Base-by-base conservation (phyloP, 169 alveolate genomes). In the Besnoitia besnoiti region DNA sequence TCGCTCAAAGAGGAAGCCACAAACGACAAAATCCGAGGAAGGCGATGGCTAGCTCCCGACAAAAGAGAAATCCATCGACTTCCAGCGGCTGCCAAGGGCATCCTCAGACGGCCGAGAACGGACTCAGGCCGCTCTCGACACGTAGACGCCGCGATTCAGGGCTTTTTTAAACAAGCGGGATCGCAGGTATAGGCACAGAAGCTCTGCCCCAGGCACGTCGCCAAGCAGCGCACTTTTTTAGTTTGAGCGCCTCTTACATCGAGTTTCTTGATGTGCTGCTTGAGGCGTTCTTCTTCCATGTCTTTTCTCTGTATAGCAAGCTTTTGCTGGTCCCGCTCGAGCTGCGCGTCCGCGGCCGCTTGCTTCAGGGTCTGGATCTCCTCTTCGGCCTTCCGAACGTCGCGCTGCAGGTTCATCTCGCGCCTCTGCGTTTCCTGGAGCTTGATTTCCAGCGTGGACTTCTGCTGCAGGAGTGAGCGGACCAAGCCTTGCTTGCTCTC, bases 381-480 rank as follows among this genome's bases (percentile, higher is more conserved):
- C 12, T 67, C 80, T 35, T 67, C 80, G 10, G 44, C 47, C 44
- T n/a, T 1, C 2, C 44, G 2, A 7, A 33, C 47, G 46, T 67
- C 47, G 10, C 19, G 14, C 80, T 67, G 80, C 80, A 33, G 80
- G 10, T n/a, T 35, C 24, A 67, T 2, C 39, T 35, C 44, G 8
- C 44, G 80, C 2, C 80, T 1, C 80, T 67, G 80, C 80, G 42
- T 0, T 42, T 67, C 47, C 80, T 67, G 80, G 21, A 67, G 80
- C 80, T 67, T 67, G 24, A 30, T 42, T 16, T 67, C 80, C 80
- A 67, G 24, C 10, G 39, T 67, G 39, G 39, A 33, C 44, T 67
- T 67, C 80, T 67, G 80, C 80, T 67, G 80, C 80, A 67, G 44
- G 12, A 67, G 46, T n/a, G 39, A 30, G 12, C 80, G 80, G 46